Base-by-base conservation (phyloP, 2,329 filamentous ascomycete genomes). In the Pseudogymnoascus sp. region DNA sequence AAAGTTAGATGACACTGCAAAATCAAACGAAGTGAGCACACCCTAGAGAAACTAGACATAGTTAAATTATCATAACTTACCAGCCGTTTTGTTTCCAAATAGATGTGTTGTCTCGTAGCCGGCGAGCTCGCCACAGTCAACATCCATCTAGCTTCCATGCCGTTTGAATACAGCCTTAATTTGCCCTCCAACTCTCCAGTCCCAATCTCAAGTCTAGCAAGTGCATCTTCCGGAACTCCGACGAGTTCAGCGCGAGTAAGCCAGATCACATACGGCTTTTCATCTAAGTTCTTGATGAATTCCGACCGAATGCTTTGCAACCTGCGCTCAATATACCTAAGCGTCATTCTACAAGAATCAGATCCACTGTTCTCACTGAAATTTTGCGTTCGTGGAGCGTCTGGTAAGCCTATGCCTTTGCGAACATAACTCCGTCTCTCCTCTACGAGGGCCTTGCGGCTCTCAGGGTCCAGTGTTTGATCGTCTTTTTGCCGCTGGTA, bases 261-360 rank as follows among this genome's bases (percentile, higher is more conserved):
- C 88, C 89, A 92, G 60, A 91, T 74, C 5, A 85, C 86, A n/a
- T 86, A 86, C 66, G 86, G 85, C 75, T 92, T 89, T 73, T 92
- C 88, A 69, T 91, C 91, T 63, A 92, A 78, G 67, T 87, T 88
- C 77, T 90, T 91, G 71, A 88, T 83, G 74, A 89, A 89, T 60
- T 84, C 79, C 63, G 91, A 91, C 70, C 82, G 80, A 67, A 92
- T 81, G 71, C 88, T 83, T 66, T 87, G 90, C 60, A 92, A 78
- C 12, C 87, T 79, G 79, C 89, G 89, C 81, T 90, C 89, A 76
- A 91, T 90, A 31, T 31, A 6, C 25, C 25, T 7, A 8, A 51
- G 31, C 13, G 3, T 31, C 13, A 4, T 29, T 25, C 1, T 2
- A 27, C 1, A 1, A 27, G 41, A 44, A 8, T 21, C n/a, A 27